Conservation (phyloP, 1,139 yeast species). For the Pichia sp. region DNA sequence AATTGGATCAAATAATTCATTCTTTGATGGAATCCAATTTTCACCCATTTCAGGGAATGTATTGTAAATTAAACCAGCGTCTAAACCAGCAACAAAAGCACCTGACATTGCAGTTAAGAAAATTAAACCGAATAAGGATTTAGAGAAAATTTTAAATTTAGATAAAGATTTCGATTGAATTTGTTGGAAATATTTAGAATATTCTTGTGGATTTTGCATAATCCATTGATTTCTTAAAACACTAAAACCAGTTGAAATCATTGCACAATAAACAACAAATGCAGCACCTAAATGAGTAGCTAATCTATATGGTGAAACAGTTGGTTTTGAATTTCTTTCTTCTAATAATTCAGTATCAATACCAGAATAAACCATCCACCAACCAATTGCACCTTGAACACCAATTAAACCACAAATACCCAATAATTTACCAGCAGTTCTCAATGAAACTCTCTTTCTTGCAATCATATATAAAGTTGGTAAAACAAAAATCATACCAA, state of each 20-base stretch:
- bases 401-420: constrained; percentile 77
- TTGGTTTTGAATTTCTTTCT: constrained; percentile 83
- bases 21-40: constrained; percentile 58
- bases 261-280: constrained; percentile 78
- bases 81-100: constrained; percentile 96
- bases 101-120: constrained; percentile 94
- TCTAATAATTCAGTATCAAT: constrained; percentile 73
- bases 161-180: constrained; percentile 52
- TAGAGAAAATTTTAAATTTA: constrained; percentile 49
- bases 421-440: constrained; percentile 61
- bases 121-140: constrained; percentile 58
- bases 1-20: constrained; percentile 73
- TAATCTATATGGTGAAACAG: constrained; percentile 91
- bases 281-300: constrained; percentile 96
- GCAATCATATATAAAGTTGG: constrained; percentile 83
- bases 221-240: constrained; percentile 72
- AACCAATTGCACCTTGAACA: constrained; percentile 91
- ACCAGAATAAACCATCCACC: constrained; percentile 99
- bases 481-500: constrained; percentile 73
- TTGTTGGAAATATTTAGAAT: constrained; percentile 47
- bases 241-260: constrained; percentile 85
- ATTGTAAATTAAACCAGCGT: constrained; percentile 94
- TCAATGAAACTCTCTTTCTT: constrained; percentile 58
- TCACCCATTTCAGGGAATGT: constrained; percentile 97
- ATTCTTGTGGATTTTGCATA: constrained; percentile 51